Evolutionary conservation across 1,284 basidiomycete genomes (phyloP).

Genomic region (Cerioporus squamosus): DNA sequence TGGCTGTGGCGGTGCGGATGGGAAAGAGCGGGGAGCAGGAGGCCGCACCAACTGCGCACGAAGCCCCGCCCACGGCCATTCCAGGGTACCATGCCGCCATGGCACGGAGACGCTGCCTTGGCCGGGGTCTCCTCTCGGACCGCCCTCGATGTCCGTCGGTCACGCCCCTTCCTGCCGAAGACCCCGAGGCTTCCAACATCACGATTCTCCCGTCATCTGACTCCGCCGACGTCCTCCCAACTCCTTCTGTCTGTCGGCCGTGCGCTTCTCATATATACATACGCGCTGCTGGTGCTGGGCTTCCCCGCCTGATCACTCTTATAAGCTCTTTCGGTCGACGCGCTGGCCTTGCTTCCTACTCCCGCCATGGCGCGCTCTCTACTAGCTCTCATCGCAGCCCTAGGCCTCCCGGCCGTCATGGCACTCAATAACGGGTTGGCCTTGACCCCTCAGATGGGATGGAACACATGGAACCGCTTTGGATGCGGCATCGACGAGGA

Average conservation of each 20-base stretch:
- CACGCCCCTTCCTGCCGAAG: conserved; percentile 1
- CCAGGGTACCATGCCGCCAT: neutral
- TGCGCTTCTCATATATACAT: neutral
- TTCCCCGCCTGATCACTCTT: neutral
- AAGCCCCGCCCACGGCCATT: neutral
- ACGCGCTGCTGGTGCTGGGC: neutral
- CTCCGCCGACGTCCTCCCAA: neutral
- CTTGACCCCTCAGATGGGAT: conserved; percentile 44
- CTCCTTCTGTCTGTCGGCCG: neutral
- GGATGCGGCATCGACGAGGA: conserved; percentile 40
- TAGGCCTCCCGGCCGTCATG: conserved; percentile 19
- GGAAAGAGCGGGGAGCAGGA: neutral
- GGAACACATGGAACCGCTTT: conserved; percentile 45
- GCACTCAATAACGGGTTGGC: conserved; percentile 41
- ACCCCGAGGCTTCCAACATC: conserved; percentile 1
- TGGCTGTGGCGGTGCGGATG: conserved; percentile 1
- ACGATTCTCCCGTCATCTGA: conserved; percentile 16
- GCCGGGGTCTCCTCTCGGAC: conserved; percentile 6
- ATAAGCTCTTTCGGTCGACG: neutral
- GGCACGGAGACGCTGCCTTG: neutral
- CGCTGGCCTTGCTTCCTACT: neutral
- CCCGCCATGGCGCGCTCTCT: conserved; percentile 14
- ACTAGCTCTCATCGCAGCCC: conserved; percentile 10
- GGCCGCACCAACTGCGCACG: neutral
- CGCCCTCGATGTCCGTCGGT: conserved; percentile 4